Conservation (phyloP, 495 filamentous ascomycete genomes). For the Xylaria cubensis region DNA sequence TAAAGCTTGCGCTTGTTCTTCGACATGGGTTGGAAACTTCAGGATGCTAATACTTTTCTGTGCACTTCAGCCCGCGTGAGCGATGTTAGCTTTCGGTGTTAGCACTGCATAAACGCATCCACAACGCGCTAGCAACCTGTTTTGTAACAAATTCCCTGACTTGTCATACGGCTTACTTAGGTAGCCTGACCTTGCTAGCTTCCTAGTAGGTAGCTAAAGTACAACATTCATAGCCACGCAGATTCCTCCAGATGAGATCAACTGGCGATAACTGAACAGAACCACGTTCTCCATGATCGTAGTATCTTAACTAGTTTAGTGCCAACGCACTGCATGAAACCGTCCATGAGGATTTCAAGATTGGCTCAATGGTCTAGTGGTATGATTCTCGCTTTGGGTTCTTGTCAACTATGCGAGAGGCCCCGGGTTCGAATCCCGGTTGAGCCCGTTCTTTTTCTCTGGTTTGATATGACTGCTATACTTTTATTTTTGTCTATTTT, state of each 20-base stretch:
- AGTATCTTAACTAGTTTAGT: neutral
- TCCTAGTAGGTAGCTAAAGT: too few species aligned
- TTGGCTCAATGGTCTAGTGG: slow-evolving; percentile 29
- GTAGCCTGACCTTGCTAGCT: too few species aligned
- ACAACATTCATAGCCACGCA: too few species aligned
- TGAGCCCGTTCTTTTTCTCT: slow-evolving; percentile 13
- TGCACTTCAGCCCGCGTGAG: neutral
- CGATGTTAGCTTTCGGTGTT: too few species aligned
- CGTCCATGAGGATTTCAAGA: too few species aligned
- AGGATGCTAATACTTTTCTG: neutral
- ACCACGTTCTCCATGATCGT: neutral
- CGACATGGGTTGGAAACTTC: neutral
- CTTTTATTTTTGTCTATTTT: neutral
- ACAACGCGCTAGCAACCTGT: neutral
- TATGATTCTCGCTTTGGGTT: slow-evolving; percentile 32
- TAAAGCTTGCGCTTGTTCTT: neutral
- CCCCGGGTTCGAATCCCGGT: slow-evolving; percentile 32
- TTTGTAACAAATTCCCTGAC: too few species aligned
- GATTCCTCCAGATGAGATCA: too few species aligned
- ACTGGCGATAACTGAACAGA: too few species aligned
- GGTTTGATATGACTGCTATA: too few species aligned
- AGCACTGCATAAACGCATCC: neutral
- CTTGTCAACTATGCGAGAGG: slow-evolving; percentile 23
- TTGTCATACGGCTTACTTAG: neutral
- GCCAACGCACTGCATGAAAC: too few species aligned